phyloP scores from a whole-genome alignment of 208 protist genomes.

The Trypanosoma brucei region DNA sequence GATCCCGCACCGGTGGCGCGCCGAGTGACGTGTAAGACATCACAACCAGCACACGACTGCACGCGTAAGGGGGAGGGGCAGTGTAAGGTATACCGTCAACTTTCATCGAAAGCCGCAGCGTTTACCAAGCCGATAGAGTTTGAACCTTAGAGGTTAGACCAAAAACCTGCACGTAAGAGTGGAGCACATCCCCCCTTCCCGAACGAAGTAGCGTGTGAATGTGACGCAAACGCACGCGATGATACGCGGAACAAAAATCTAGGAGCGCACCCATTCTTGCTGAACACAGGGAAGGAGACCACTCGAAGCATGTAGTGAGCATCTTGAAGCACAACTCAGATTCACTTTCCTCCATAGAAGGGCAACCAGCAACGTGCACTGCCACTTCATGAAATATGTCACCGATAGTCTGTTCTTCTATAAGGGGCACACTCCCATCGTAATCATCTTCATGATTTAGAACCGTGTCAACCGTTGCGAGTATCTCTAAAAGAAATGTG shows the following conservation, averaged over 20 bases:
- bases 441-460: conserved; percentile 28
- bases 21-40: no score
- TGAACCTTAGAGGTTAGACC: conserved; percentile 40
- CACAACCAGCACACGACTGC: no score
- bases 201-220: conserved; percentile 47
- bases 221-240: conserved; percentile 80
- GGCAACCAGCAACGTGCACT: conserved; percentile 44
- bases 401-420: conserved; percentile 28
- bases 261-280: conserved; percentile 46
- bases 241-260: conserved; percentile 78
- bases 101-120: no score
- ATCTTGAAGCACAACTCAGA: conserved; percentile 51
- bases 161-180: conserved; percentile 65
- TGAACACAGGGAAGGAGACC: conserved; percentile 31
- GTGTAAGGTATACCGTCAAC: no score
- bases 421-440: conserved; percentile 21
- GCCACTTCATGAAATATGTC: conserved; percentile 61
- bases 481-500: conserved; percentile 41
- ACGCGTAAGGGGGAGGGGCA: no score
- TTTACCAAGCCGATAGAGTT: conserved; percentile 48
- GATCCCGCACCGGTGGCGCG: no score
- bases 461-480: conserved; percentile 54
- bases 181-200: conserved; percentile 33
- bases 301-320: conserved; percentile 47
- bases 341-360: conserved; percentile 38